Evolutionary conservation across 225 moss, liverwort and hornwort genomes (phyloP), one percentile per base, ranked within the genome.

Genomic region (Physcomitrellopsis africana): DNA sequence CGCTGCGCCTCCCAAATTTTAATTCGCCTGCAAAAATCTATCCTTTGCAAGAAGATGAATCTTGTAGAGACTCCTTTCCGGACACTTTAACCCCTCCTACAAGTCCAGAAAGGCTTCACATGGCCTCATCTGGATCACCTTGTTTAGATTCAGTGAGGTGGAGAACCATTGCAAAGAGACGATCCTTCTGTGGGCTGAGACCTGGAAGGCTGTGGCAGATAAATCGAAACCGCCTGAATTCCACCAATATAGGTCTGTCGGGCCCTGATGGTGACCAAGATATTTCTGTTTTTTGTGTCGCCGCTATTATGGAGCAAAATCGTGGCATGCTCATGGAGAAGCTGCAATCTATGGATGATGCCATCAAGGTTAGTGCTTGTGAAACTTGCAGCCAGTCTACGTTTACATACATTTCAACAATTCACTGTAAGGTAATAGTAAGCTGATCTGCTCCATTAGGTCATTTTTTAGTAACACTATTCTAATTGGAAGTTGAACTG

Each of bases 151-250:
- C 77, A 5, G 29, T 86, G 24, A 63, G 60, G 8, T 88, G 82
- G 57, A 83, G 69, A 62, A 64, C 81, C 5, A 83, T 92, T 3
- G 76, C 79, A 0, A 92, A 81, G 74, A 76, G 86, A 53, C 86
- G 88, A 20, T 91, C 92, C 47, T 93, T 95, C 23, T 93, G 95
- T 68, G 95, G 95, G 22, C 78, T 95, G 69, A 73, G 92, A 58
- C 95, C 92, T 7, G 82, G 89, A 57, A 75, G 57, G 42, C 77
- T 92, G 1, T 85, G 92, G 77, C 85, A 73, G 32, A 88, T 84
- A 65, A 74, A 78, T 23, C 86, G 84, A 23, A 87, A 79, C 4
- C 86, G 82, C 59, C 77, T 85, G 73, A 60, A 73, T 43, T 83
- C 81, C 29, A 46, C 72, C 51, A 73, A 63, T 19, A 68, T 74